Evolutionary conservation across 176 grass and related monocot genomes (phyloP), one percentile per base, ranked within the genome.

Genomic region (Puya raimondii): DNA sequence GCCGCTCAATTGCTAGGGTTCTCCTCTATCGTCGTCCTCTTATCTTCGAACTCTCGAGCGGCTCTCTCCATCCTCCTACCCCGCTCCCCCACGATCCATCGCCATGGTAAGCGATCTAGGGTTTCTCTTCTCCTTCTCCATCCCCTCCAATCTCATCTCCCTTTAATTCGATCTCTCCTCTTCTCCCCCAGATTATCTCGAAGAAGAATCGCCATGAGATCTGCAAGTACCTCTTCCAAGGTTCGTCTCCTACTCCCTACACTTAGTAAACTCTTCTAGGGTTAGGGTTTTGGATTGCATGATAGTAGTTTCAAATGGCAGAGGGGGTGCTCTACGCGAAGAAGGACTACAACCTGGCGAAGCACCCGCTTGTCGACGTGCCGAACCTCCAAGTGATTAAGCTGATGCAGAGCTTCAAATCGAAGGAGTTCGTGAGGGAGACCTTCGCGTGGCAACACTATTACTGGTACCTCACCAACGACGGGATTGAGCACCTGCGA

Each of bases 401-500:
- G 93, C 89, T 97, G 57, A 97, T 92, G 93, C 93, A 97, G 74
- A 97, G 89, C 82, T 97, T 97, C 84, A 92, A 97, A 72, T 97
- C 93, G n/a, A 97, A 89, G 84, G 93, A 97, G 66, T 97, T 72
- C 1, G 93, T 97, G 54, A 97, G 81, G 72, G 93, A 97, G 77
- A 97, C 93, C 70, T 97, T 97, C 79, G 91, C 89, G 7, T 92
- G 89, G 89, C 88, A 92, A 69, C 74, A 85, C 65, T 97, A 97
- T 65, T 97, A 97, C 84, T 97, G 93, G 93, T 97, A 97, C 71
- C 93, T 97, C 53, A 92, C 89, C 74, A 92, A 97, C 3, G 93
- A 97, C 1, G 93, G 93, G 68, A 97, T 92, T 51, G 93, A 97
- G 81, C 59, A 83, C 86, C 86, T 97, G 18, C 83, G 93, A 23